Evolutionary conservation across 2,329 filamentous ascomycete species (phyloP).

Genomic region (Plenodomus lindquistii): DNA sequence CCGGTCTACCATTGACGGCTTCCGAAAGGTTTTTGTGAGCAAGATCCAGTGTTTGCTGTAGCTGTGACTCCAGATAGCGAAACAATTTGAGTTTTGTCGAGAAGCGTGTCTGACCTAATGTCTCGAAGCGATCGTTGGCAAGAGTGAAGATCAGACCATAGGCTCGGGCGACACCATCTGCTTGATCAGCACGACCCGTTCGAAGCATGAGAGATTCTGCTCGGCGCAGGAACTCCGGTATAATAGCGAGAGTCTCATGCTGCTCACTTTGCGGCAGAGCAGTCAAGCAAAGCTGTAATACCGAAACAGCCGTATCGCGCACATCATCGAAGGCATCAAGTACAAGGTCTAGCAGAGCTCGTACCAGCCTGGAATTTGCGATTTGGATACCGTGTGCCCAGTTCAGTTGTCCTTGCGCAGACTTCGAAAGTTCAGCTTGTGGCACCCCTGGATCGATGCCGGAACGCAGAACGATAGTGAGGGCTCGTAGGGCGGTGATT

Average conservation of each 20-base stretch:
- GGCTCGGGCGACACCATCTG: constrained; percentile 82
- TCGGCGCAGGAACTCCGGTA: constrained; percentile 34
- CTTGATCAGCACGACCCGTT: constrained; percentile 87
- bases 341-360: constrained; percentile 75
- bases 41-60: constrained; percentile 67
- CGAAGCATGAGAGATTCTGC: constrained; percentile 62
- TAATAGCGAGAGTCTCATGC: constrained; percentile 9
- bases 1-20: constrained; percentile 56
- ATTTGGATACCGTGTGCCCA: constrained; percentile 57
- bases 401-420: constrained; percentile 52
- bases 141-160: constrained; percentile 72
- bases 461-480: constrained; percentile 68
- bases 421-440: constrained; percentile 47
- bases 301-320: constrained; percentile 57
- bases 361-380: constrained; percentile 52
- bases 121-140: constrained; percentile 8
- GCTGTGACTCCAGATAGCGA: constrained; percentile 59
- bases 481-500: constrained; percentile 74
- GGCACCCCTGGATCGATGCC: constrained; percentile 62
- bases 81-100: constrained; percentile 55
- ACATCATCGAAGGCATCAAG: constrained; percentile 95
- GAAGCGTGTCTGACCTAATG: constrained; percentile 13
- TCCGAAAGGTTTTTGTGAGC: constrained; percentile 67
- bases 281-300: constrained; percentile 46
- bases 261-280: constrained; percentile 21